These are phyloP conservation scores for Termitomyces sp. DNA, from an alignment of 768 basidiomycete genomes.

Conservation along the genomic window DNA sequence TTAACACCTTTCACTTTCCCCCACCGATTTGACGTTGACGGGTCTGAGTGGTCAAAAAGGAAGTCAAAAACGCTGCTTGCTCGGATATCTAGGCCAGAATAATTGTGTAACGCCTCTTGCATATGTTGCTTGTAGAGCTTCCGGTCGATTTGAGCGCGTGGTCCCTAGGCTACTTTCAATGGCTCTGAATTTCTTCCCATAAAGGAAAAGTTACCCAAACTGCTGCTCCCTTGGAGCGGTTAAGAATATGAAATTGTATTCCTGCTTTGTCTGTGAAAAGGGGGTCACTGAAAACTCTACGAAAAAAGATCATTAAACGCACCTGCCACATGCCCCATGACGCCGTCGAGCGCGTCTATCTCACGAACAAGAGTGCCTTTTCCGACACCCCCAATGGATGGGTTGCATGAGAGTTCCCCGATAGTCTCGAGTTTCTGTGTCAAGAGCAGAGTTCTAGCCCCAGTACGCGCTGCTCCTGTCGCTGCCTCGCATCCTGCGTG, in stretches of 20 bases:
- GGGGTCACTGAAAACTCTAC: background rate
- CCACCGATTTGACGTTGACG: conserved; percentile 32
- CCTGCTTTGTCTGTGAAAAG: conserved; percentile 67
- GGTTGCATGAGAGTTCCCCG: conserved; percentile 85
- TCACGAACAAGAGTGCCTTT: conserved; percentile 91
- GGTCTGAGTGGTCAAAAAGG: conserved; percentile 47
- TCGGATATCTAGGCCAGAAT: conserved; percentile 63
- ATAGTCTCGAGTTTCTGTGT: conserved; percentile 81
- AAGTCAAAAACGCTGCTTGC: conserved; percentile 79
- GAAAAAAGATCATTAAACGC: conserved; percentile 13
- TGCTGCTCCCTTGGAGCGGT: conserved; percentile 81
- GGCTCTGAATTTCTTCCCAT: background rate
- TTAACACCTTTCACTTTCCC: conserved; percentile 59
- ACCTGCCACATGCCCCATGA: conserved; percentile 84
- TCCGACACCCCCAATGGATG: conserved; percentile 87
- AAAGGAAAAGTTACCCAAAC: conserved; percentile 62
- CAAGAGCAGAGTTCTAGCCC: conserved; percentile 73
- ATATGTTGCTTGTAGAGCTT: conserved; percentile 79
- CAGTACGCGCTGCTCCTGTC: conserved; percentile 76
- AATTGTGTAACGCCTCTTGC: conserved; percentile 61
- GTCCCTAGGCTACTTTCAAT: conserved; percentile 49
- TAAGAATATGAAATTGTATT: conserved; percentile 83
- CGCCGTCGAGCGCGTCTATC: conserved; percentile 84
- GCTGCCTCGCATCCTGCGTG: conserved; percentile 95
- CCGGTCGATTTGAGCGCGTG: conserved; percentile 84